Percentiles rank a stretch among this genome's conserved stretches.
These are phyloP conservation scores for Rhodotorula kratochvilovae DNA, from an alignment of 768 basidiomycete genomes.

Conservation along the genomic window DNA sequence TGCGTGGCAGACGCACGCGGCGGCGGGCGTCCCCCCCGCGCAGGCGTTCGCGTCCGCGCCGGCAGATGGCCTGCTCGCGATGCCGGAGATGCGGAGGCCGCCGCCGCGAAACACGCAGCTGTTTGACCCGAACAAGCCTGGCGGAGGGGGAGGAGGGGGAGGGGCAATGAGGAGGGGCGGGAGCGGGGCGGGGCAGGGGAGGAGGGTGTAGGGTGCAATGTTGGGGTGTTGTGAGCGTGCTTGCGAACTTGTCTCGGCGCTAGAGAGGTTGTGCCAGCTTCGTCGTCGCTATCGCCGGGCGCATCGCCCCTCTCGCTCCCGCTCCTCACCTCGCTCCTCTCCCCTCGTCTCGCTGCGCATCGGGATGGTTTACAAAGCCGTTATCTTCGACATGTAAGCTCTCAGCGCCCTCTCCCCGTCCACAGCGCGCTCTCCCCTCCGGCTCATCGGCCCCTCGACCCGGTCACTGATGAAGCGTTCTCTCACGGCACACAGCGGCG, in stretches of 20 bases:
- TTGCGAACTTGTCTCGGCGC: too few relatives aligned
- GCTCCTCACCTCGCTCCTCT: background rate
- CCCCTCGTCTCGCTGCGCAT: background rate
- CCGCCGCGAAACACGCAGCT: conserved; percentile 30
- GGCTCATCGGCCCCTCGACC: background rate
- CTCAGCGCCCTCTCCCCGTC: background rate
- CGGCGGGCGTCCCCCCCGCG: background rate
- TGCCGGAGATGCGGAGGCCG: conserved; percentile 30
- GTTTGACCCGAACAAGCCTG: conserved; percentile 34
- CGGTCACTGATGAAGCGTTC: background rate
- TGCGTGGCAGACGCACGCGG: background rate
- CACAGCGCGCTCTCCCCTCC: background rate
- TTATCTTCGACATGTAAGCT: conserved; percentile 36
- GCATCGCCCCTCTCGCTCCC: background rate
- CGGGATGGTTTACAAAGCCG: conserved; percentile 15
- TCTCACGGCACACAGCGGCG: background rate
- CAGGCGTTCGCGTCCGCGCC: background rate
- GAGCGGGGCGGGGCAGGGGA: conserved; percentile 8
- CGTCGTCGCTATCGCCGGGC: background rate
- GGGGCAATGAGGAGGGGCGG: conserved; percentile 3
- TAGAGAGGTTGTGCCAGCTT: too few relatives aligned
- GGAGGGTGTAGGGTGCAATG: background rate
- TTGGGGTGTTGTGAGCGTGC: too few relatives aligned
- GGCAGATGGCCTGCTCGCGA: conserved; percentile 4
- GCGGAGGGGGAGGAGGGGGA: background rate